Base-by-base conservation (phyloP, 495 filamentous ascomycete species). In the Copromyces sp. region DNA sequence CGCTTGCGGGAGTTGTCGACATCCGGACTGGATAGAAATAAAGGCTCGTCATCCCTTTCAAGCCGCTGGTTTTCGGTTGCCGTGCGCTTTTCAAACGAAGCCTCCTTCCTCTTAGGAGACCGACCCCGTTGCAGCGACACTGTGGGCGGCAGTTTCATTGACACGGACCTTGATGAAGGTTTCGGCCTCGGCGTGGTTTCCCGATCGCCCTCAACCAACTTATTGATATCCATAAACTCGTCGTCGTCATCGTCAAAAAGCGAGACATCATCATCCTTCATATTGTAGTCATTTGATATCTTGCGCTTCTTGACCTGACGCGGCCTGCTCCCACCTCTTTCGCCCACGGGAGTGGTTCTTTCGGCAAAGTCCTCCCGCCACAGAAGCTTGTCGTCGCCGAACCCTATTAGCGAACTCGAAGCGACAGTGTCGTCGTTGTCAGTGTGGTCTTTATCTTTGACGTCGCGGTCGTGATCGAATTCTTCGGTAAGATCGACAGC, bases 401-500 rank as follows among this genome's bases (percentile, higher is more conserved):
- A 80, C 3, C 8, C 73, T 9, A 73, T 3, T 17, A 74, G 85
- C 84, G 78, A 90, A 86, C 5, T 81, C 81, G 72, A 84, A 70
- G 7, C 53, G 29, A 65, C 29, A 17, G 53, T 35, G 14, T 65
- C 29, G 7, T 35, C 53, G 6, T 65, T 65, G 4, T 59, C 47
- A 9, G 47, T 59, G 20, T 59, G 47, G 0, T 59, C 47, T 59
- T 59, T 59, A 29, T 35, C 53, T 35, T 17, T 61, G 14, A 8
- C 53, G 53, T 83, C 83, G 20, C 0, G 47, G 83, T 75, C 39
- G 47, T 71, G 73, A 76, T 81, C 88, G 45, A 88, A 24, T 35
- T 65, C 89, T 16, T 85, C 88, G 1, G 92, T 95, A 45, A 96
- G 79, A 76, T 95, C 93, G 71, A 95, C 86, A 0, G 90, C 82